Evolutionary conservation across 2,329 filamentous ascomycete genomes (phyloP).

Genomic region (Xylaria sp.): DNA sequence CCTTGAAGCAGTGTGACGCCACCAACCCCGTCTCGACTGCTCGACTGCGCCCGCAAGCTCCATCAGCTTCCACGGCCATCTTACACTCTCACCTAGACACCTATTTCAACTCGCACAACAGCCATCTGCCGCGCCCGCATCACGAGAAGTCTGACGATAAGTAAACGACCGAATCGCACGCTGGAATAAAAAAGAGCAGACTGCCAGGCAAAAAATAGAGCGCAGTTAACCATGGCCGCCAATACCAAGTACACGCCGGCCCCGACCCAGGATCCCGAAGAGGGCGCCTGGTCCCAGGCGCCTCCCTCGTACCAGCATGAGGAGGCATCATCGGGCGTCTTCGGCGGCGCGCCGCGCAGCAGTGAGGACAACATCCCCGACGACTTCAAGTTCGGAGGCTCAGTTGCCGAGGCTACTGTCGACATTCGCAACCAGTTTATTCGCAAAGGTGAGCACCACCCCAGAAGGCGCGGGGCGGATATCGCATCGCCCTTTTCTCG

Average conservation of each 20-base stretch:
- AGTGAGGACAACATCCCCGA: constrained; percentile 94
- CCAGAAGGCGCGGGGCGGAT: not conserved
- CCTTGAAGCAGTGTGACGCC: constrained; percentile 26
- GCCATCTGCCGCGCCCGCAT: constrained; percentile 17
- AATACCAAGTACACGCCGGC: constrained; percentile 86
- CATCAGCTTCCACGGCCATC: constrained; percentile 25
- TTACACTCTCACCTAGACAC: constrained; percentile 17
- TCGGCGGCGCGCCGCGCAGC: constrained; percentile 75
- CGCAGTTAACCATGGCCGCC: constrained; percentile 67
- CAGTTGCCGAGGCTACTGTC: constrained; percentile 90
- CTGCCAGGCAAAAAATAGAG: not conserved
- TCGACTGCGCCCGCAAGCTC: constrained; percentile 26
- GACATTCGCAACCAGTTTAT: constrained; percentile 98
- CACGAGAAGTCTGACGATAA: not conserved
- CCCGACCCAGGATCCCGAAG: constrained; percentile 87
- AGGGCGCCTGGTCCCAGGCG: constrained; percentile 71
- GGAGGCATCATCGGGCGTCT: constrained; percentile 68
- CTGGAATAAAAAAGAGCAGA: not conserved
- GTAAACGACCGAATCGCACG: constrained; percentile 17
- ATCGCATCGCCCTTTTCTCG: not conserved
- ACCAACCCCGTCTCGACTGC: constrained; percentile 21
- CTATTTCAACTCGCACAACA: constrained; percentile 13
- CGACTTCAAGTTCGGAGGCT: constrained; percentile 98
- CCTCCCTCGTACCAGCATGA: constrained; percentile 81
- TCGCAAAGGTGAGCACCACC: constrained; percentile 68